A percentile compares a stretch with the other conserved stretches of the same genome.
Evolutionary conservation across 2,329 filamentous ascomycete species (phyloP).

Genomic region (Aureobasidium subglaciale): DNA sequence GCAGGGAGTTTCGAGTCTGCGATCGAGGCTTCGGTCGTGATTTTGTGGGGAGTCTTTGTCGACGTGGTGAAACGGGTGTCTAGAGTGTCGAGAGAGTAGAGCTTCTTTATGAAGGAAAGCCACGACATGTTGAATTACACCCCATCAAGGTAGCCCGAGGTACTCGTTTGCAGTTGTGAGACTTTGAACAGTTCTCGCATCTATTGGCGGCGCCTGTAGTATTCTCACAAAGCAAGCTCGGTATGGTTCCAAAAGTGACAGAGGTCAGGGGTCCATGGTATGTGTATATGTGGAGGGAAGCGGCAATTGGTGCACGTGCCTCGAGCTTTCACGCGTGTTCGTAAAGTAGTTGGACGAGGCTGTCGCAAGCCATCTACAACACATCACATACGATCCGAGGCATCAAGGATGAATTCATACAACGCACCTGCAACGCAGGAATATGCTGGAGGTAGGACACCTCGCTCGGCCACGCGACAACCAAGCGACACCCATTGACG

Average conservation of each 20-base stretch:
- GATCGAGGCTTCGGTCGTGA: slow-evolving; percentile 8
- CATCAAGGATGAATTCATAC: slow-evolving; percentile 3
- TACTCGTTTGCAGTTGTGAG: not conserved
- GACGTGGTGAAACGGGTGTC: slow-evolving; percentile 67
- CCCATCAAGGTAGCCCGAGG: not conserved
- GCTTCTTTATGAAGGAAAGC: slow-evolving; percentile 39
- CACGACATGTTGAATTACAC: slow-evolving; percentile 4
- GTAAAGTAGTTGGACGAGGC: not conserved
- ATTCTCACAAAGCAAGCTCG: too few species aligned
- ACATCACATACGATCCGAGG: not conserved
- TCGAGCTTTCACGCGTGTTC: not conserved
- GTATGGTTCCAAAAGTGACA: too few species aligned
- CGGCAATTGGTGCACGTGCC: not conserved
- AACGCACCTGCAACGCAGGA: slow-evolving; percentile 34
- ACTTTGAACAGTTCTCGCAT: not conserved
- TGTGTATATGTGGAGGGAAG: not conserved
- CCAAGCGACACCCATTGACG: not conserved
- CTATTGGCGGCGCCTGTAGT: too few species aligned
- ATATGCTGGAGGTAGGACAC: slow-evolving; percentile 38
- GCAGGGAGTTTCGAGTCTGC: slow-evolving; percentile 14
- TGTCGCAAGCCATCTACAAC: not conserved
- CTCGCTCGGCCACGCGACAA: not conserved
- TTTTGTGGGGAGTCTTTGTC: slow-evolving; percentile 50
- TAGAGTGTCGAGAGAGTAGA: slow-evolving; percentile 61
- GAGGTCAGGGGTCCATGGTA: not conserved